A percentile compares a stretch with the other conserved stretches of the same genome.
Conservation (phyloP, 2,329 filamentous ascomycete genomes). For the Colletotrichum sp. region DNA sequence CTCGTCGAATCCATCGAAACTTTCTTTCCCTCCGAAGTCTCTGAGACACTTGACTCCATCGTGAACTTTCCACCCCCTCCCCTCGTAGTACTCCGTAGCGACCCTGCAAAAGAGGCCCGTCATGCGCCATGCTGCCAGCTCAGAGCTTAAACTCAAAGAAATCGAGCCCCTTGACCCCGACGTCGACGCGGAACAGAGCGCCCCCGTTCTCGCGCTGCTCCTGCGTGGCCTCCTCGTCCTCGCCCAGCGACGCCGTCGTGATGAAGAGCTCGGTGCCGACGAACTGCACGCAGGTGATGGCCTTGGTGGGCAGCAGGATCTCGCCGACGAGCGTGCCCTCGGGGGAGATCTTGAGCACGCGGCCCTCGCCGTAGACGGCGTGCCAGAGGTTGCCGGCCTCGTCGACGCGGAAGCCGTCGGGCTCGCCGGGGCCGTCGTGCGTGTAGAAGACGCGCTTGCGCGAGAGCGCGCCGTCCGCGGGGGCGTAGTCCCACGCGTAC, state of each 20-base stretch:
- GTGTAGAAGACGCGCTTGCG: slow-evolving; percentile 77
- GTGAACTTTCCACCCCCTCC: background rate
- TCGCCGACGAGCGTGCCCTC: slow-evolving; percentile 75
- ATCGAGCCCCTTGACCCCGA: slow-evolving; percentile 70
- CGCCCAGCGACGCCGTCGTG: slow-evolving; percentile 74
- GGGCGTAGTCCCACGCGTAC: slow-evolving; percentile 76
- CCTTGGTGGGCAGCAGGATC: slow-evolving; percentile 76
- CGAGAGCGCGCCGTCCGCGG: slow-evolving; percentile 65
- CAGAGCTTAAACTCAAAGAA: slow-evolving; percentile 68
- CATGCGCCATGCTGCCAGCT: background rate
- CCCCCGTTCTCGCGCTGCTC: slow-evolving; percentile 68
- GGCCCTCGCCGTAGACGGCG: slow-evolving; percentile 79
- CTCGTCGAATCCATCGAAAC: background rate
- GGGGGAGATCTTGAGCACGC: slow-evolving; percentile 76
- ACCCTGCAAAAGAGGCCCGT: background rate
- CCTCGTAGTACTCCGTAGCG: background rate
- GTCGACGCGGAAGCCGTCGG: slow-evolving; percentile 87
- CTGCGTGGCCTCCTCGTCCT: slow-evolving; percentile 65
- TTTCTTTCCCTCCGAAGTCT: background rate
- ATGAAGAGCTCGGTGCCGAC: slow-evolving; percentile 78
- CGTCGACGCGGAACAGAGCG: slow-evolving; percentile 76
- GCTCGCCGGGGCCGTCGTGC: slow-evolving; percentile 69
- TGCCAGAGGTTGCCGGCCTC: slow-evolving; percentile 88
- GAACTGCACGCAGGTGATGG: slow-evolving; percentile 83
- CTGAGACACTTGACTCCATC: background rate